Conservation (phyloP, 176 grass and related monocot species). For the Cymbopogon citratus region DNA sequence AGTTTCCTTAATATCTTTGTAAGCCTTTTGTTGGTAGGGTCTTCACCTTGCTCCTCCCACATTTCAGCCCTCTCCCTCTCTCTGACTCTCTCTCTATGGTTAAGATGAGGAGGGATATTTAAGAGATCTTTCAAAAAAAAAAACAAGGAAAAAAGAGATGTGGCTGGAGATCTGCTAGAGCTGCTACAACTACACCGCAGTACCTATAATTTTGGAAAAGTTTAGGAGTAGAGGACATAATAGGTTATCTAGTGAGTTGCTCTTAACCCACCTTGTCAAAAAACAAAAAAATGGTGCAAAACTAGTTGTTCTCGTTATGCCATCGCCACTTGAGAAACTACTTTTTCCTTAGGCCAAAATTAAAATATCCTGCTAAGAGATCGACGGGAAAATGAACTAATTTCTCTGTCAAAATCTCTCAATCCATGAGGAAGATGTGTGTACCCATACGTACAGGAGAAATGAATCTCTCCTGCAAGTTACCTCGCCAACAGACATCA, state of each 20-base stretch:
- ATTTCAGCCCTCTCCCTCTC: not conserved
- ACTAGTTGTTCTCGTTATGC: not conserved
- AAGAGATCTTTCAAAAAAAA: not conserved
- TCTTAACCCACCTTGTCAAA: not conserved
- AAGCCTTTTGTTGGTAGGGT: not conserved
- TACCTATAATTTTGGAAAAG: no score
- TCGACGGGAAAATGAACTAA: not conserved
- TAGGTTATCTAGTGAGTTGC: not conserved
- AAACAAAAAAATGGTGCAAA: not conserved
- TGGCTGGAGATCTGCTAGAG: not conserved
- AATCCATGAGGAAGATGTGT: not conserved
- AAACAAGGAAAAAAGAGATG: not conserved
- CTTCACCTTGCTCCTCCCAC: not conserved
- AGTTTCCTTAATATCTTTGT: not conserved
- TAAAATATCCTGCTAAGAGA: not conserved
- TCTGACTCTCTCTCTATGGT: no score
- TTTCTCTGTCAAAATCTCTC: not conserved
- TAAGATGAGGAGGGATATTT: not conserved
- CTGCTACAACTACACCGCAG: no score
- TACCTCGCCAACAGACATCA: not conserved
- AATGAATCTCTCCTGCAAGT: not conserved
- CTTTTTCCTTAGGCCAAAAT: no score
- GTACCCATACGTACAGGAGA: not conserved
- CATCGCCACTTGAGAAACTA: not conserved
- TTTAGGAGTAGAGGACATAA: not conserved